A percentile compares a stretch with the other conserved stretches of the same genome.
Evolutionary conservation across 345 rosid genomes (phyloP).

Genomic region (Dipteronia sinensis): DNA sequence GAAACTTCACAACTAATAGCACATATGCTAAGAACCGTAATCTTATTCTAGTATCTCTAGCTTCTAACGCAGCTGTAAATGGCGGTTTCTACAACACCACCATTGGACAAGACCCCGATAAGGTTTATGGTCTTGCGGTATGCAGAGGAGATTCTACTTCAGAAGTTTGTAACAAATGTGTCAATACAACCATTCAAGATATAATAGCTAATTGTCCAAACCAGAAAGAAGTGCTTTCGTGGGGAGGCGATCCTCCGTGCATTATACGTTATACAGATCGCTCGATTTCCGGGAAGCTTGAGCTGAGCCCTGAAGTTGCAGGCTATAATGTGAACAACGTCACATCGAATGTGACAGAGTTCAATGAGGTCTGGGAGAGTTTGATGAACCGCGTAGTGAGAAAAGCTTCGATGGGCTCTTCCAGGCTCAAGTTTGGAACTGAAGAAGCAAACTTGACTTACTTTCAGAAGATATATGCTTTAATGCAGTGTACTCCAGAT

Average conservation of each 20-base stretch:
- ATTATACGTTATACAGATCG: conserved; percentile 40
- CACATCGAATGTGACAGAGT: conserved; percentile 19
- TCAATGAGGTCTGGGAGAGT: conserved; percentile 34
- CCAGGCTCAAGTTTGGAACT: conserved; percentile 38
- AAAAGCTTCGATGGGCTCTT: conserved; percentile 33
- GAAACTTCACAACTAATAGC: conserved; percentile 31
- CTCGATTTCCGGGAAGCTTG: conserved; percentile 29
- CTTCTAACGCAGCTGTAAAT: conserved; percentile 18
- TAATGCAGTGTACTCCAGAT: conserved; percentile 68
- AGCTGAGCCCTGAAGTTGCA: conserved; percentile 13
- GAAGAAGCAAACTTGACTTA: conserved; percentile 25
- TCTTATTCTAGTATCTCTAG: conserved; percentile 31
- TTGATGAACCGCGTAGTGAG: conserved; percentile 24
- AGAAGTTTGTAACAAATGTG: conserved; percentile 31
- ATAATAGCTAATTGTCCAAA: conserved; percentile 34
- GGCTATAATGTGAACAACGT: conserved; percentile 6
- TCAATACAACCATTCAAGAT: conserved; percentile 15
- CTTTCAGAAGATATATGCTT: conserved; percentile 28
- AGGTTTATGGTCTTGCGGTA: conserved; percentile 31
- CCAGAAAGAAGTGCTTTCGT: conserved; percentile 38
- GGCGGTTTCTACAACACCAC: conserved; percentile 33
- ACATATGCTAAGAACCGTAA: conserved; percentile 33
- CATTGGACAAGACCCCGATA: conserved; percentile 22
- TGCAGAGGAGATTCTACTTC: conserved; percentile 39
- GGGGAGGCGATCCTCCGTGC: conserved; percentile 37